Percentiles rank a stretch among this genome's conserved stretches.
Conservation (phyloP, 1,284 basidiomycete species). For the Volvariella volvacea region DNA sequence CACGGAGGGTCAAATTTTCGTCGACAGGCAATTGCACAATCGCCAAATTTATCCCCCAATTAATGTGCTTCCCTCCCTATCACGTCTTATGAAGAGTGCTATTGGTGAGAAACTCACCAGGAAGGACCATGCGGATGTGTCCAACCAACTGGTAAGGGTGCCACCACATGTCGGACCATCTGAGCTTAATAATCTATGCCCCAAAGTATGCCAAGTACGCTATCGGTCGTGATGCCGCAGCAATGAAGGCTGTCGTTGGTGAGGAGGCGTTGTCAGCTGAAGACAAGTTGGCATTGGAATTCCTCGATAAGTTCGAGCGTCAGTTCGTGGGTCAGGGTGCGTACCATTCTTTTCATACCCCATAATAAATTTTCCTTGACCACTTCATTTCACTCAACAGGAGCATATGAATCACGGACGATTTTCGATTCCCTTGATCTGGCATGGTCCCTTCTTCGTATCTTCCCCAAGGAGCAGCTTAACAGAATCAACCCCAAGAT, state of each 20-base stretch:
- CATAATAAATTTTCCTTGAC: slow-evolving; percentile 3
- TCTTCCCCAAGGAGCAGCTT: slow-evolving; percentile 98
- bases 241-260: slow-evolving; percentile 99
- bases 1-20: slow-evolving; percentile 98
- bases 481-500: slow-evolving; percentile 95
- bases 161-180: slow-evolving; percentile 11
- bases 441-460: slow-evolving; percentile 94
- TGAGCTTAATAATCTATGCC: slow-evolving; percentile 15
- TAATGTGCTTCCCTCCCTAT: slow-evolving; percentile 97
- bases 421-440: slow-evolving; percentile 98
- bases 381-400: slow-evolving; percentile 29
- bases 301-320: slow-evolving; percentile 91
- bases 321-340: slow-evolving; percentile 92
- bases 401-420: slow-evolving; percentile 91
- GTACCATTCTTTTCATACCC: slow-evolving; percentile 13
- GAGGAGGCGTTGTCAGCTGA: slow-evolving; percentile 94
- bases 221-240: slow-evolving; percentile 93
- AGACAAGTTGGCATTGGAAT: slow-evolving; percentile 91
- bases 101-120: slow-evolving; percentile 97
- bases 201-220: slow-evolving; percentile 91
- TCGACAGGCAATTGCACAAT: slow-evolving; percentile 93
- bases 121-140: slow-evolving; percentile 98
- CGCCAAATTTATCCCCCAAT: slow-evolving; percentile 99
- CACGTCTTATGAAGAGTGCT: slow-evolving; percentile 99
- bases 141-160: slow-evolving; percentile 81